Base-by-base conservation (phyloP, 345 rosid genomes). In the Citrus unshiu region DNA sequence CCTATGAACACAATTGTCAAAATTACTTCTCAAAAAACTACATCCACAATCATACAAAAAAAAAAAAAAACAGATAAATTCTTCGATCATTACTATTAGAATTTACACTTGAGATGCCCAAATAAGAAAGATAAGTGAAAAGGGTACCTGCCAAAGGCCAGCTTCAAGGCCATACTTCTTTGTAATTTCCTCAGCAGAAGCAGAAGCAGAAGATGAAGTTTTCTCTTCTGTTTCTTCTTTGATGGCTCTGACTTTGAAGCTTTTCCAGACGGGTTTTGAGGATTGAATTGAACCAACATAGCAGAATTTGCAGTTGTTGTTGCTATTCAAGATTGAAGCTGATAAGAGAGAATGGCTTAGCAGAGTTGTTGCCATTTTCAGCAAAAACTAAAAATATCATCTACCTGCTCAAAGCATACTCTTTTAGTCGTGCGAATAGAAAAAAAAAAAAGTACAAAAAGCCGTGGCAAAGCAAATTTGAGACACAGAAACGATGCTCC, bases 161-260 rank as follows among this genome's bases (percentile, higher is more conserved):
- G 87, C 93, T 89, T 95, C 98, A 9, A 93, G 95, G 62, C 98
- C 99, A 80, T 89, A 95, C 83, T 92, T 93, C 86, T 87, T 89
- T 34, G 99, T 88, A 54, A 90, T 71, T 70, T 95, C 97, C 51
- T 95, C 99, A 0, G 87, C 86, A 34, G 93, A 61, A 3, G 89
- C 39, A 5, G 92, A 64, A 5, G 35, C 35, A 34, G 35, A 30
- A 5, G 88, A 13, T 3, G 91, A 56, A 51, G 83, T 35, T 39
- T 70, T 64, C 72, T 87, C 93, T 65, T 83, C 86, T 25, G 92
- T 83, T 77, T 92, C 86, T 56, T 93, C 90, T 72, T 85, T 79
- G 73, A 88, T 76, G 40, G 97, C 97, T 84, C 88, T 89, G 83
- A 86, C 82, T 70, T 68, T 82, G 81, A 88, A 86, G 80, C 77